These are phyloP conservation scores for Solanum tacnaense DNA, from an alignment of 257 asterid species.

Conservation along the genomic window DNA sequence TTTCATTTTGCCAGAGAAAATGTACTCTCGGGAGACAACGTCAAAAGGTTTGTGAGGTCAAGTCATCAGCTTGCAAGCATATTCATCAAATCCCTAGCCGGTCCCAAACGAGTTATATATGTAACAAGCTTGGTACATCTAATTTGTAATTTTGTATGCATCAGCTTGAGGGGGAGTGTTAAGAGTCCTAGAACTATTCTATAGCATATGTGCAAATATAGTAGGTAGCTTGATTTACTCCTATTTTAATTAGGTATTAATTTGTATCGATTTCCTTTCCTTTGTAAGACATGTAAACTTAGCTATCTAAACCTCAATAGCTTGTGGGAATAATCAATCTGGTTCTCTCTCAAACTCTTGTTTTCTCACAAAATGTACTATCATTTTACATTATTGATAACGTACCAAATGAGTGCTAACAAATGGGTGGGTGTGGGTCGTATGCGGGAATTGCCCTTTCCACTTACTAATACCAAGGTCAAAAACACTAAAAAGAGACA, in stretches of 20 bases:
- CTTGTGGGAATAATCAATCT: background rate
- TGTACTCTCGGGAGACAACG: too few species aligned
- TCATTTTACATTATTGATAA: background rate
- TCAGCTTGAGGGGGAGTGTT: background rate
- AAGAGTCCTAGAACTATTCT: background rate
- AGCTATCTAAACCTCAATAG: background rate
- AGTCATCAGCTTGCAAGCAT: background rate
- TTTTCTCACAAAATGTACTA: background rate
- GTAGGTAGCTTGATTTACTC: background rate
- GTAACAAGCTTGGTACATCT: background rate
- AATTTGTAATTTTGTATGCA: background rate
- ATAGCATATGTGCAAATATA: background rate
- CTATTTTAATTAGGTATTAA: background rate
- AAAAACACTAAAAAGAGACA: background rate
- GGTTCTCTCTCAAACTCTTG: background rate
- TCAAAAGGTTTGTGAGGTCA: too few species aligned
- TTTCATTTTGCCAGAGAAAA: too few species aligned
- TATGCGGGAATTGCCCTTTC: background rate
- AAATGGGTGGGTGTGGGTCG: background rate
- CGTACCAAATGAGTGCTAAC: background rate
- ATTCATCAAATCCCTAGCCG: background rate
- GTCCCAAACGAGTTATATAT: background rate
- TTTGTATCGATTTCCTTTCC: background rate
- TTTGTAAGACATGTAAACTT: background rate
- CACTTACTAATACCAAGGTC: background rate